Percentiles rank a stretch among this genome's conserved stretches.
These are phyloP conservation scores for Colletotrichum zoysiae DNA, from an alignment of 2,329 filamentous ascomycete genomes.

Conservation along the genomic window DNA sequence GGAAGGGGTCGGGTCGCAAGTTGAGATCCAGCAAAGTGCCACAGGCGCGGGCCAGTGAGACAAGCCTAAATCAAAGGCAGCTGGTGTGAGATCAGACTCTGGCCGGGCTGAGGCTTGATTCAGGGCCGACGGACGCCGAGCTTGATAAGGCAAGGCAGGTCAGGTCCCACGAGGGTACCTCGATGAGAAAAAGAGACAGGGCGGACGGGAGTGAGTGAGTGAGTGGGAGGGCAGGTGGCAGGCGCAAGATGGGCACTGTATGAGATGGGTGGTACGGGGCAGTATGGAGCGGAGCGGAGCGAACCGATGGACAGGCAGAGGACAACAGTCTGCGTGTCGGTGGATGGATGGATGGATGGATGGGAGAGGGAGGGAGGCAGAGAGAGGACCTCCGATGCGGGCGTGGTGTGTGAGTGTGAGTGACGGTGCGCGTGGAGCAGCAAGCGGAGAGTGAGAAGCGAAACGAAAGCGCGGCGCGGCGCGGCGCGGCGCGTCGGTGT, in stretches of 20 bases:
- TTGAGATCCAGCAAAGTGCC: slow-evolving; percentile 10
- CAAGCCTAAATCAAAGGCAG: slow-evolving; percentile 29
- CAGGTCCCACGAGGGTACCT: slow-evolving; percentile 27
- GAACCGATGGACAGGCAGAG: slow-evolving; percentile 9
- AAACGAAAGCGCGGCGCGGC: background rate
- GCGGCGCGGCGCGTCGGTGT: slow-evolving; percentile 6
- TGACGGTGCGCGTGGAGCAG: slow-evolving; percentile 37
- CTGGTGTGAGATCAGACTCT: slow-evolving; percentile 17
- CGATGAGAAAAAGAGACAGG: background rate
- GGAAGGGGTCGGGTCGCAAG: slow-evolving; percentile 2
- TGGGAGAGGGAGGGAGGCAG: background rate
- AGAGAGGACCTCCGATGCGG: slow-evolving; percentile 20
- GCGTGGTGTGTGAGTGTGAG: slow-evolving; percentile 16
- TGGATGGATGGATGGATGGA: slow-evolving; percentile 5
- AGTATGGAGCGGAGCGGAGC: slow-evolving; percentile 10
- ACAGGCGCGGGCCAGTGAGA: slow-evolving; percentile 35
- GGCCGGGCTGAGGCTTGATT: slow-evolving; percentile 26
- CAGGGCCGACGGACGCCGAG: slow-evolving; percentile 27
- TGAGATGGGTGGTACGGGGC: background rate
- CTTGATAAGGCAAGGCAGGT: slow-evolving; percentile 2
- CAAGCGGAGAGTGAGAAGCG: slow-evolving; percentile 24
- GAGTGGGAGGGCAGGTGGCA: slow-evolving; percentile 1
- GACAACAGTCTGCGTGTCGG: slow-evolving; percentile 2
- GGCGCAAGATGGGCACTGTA: slow-evolving; percentile 15
- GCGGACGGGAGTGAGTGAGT: background rate